Evolutionary conservation across 495 filamentous ascomycete species (phyloP).

Genomic region (Talaromyces adpressus): DNA sequence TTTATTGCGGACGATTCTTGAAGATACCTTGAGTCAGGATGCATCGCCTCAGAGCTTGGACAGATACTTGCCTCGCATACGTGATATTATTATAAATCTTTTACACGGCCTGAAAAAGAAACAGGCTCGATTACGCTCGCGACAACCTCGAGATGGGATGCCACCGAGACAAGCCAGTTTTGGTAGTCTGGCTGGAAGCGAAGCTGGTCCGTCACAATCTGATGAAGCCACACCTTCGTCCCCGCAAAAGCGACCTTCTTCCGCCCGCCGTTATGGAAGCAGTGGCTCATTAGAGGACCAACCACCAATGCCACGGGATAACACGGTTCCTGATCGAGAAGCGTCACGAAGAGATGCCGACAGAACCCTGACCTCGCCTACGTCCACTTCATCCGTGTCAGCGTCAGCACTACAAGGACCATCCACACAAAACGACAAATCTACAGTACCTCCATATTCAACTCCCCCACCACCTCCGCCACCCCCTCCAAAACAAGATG

Average conservation of each 20-base stretch:
- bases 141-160: slow-evolving; percentile 58
- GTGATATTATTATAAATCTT: slow-evolving; percentile 97
- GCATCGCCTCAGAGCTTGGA: slow-evolving; percentile 89
- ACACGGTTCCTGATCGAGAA: slow-evolving; percentile 28
- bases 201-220: slow-evolving; percentile 50
- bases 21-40: slow-evolving; percentile 94
- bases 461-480: slow-evolving; percentile 62
- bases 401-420: slow-evolving; percentile 62
- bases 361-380: slow-evolving; percentile 30
- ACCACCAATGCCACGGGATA: slow-evolving; percentile 32
- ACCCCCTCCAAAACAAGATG: slow-evolving; percentile 74
- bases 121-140: slow-evolving; percentile 82
- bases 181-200: slow-evolving; percentile 54
- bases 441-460: slow-evolving; percentile 33
- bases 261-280: slow-evolving; percentile 44
- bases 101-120: slow-evolving; percentile 95
- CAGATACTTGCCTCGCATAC: slow-evolving; percentile 81
- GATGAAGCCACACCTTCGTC: slow-evolving; percentile 45
- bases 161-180: slow-evolving; percentile 57
- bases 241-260: slow-evolving; percentile 25
- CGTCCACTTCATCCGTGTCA: slow-evolving; percentile 50
- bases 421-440: slow-evolving; percentile 58
- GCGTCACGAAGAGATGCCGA: slow-evolving; percentile 44
- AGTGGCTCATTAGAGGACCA: slow-evolving; percentile 41
- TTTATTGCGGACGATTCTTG: slow-evolving; percentile 78